Percentiles rank a stretch among this genome's conserved stretches.
Evolutionary conservation across 495 filamentous ascomycete genomes (phyloP).

Genomic region (Podospora pseudoanserina): DNA sequence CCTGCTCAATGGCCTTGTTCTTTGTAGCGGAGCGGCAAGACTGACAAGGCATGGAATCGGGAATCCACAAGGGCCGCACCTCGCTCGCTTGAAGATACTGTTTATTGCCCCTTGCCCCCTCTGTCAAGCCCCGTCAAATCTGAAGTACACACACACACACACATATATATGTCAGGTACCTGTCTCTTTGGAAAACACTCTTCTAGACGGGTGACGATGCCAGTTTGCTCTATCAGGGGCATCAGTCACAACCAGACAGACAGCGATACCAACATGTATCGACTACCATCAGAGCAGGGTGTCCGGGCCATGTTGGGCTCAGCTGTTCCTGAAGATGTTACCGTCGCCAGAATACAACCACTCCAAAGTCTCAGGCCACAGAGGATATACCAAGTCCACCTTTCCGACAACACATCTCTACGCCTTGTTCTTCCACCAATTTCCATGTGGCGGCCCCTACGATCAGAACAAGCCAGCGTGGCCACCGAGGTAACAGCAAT

Average conservation of each 20-base stretch:
- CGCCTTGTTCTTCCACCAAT: slow-evolving; percentile 37
- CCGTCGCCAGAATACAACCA: slow-evolving; percentile 28
- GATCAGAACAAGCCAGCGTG: slow-evolving; percentile 37
- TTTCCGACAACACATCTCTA: slow-evolving; percentile 34
- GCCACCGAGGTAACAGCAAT: slow-evolving; percentile 34
- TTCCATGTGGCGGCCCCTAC: slow-evolving; percentile 36
- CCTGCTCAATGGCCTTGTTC: not conserved
- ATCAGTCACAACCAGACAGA: not conserved
- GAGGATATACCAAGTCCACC: slow-evolving; percentile 33
- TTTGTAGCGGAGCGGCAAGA: not conserved
- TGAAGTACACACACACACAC: not conserved
- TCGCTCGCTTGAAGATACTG: slow-evolving; percentile 5
- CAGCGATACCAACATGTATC: slow-evolving; percentile 31
- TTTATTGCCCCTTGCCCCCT: not conserved
- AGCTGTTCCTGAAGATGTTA: slow-evolving; percentile 26
- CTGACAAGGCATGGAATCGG: not conserved
- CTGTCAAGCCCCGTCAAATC: not conserved
- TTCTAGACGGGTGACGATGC: not conserved
- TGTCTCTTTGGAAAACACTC: not conserved
- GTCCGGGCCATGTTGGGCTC: slow-evolving; percentile 34
- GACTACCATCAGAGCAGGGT: slow-evolving; percentile 30
- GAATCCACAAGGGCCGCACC: not conserved
- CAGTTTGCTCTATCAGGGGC: not conserved
- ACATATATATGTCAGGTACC: not conserved
- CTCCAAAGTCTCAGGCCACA: slow-evolving; percentile 32